Percentiles rank a stretch among this genome's conserved stretches.
Conservation (phyloP, 1,284 basidiomycete genomes). For the Marasmius fiardii region DNA sequence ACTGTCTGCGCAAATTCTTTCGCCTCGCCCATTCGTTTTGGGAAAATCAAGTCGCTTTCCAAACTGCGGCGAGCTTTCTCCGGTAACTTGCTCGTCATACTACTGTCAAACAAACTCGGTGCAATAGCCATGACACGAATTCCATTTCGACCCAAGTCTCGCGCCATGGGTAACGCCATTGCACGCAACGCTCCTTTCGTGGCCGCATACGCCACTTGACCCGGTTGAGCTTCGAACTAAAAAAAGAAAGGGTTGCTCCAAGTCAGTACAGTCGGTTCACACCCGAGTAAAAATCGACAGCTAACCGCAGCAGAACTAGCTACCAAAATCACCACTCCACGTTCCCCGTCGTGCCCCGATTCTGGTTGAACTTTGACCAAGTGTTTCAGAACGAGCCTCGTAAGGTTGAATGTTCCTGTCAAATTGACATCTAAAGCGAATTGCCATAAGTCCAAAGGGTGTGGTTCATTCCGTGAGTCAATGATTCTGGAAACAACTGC, state of each 20-base stretch:
- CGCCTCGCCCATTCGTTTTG: constrained; percentile 41
- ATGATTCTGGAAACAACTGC: constrained; percentile 43
- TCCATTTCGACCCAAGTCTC: constrained; percentile 47
- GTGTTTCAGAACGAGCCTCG: constrained; percentile 46
- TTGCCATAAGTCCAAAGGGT: constrained; percentile 48
- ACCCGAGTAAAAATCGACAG: constrained; percentile 8
- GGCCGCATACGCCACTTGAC: constrained; percentile 50
- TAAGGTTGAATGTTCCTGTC: constrained; percentile 52
- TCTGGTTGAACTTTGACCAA: constrained; percentile 44
- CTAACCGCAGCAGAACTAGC: constrained; percentile 54
- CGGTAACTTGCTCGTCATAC: constrained; percentile 41
- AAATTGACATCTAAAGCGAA: constrained; percentile 48
- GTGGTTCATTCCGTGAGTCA: constrained; percentile 39
- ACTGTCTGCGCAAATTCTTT: constrained; percentile 51
- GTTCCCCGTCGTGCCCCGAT: constrained; percentile 43
- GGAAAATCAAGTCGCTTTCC: constrained; percentile 38
- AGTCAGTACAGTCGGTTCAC: not conserved
- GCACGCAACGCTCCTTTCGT: constrained; percentile 51
- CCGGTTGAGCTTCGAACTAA: constrained; percentile 46
- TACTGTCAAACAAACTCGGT: constrained; percentile 46
- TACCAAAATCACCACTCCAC: constrained; percentile 51
- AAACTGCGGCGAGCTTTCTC: constrained; percentile 34
- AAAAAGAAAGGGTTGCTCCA: not conserved
- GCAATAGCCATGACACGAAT: constrained; percentile 53
- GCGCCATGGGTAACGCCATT: constrained; percentile 53